Base-by-base conservation (phyloP, 768 basidiomycete species). In the Tylopilus vinaceipallidus region DNA sequence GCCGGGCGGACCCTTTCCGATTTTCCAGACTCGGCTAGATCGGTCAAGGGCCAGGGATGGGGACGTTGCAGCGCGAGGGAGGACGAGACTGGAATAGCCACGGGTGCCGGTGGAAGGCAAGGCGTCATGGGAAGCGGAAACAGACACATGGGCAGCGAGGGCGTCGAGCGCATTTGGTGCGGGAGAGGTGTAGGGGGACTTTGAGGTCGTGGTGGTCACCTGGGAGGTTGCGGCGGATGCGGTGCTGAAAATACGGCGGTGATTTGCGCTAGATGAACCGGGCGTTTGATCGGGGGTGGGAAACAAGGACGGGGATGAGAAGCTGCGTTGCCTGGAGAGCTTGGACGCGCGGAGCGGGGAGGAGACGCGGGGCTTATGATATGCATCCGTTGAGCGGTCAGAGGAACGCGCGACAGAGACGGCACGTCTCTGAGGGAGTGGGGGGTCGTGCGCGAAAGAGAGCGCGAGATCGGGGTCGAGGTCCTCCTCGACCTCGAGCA, bases 401-500 rank as follows among this genome's bases (percentile, higher is more conserved):
- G 61, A 53, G 27, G 50, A 38, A 41, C 32, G 42, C 12, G 61
- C 32, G 30, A 49, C 22, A 45, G 59, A 54, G 12, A 34, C n/a
- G 4, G 49, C 42, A 26, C 64, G 57, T 43, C 47, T 66, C 13
- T 54, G 64, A 16, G 52, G 52, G 36, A 45, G 49, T 14, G 52
- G 45, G 0, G 47, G 42, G 30, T 60, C 48, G 10, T 45, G 39
- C 11, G 17, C 24, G 19, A 24, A 22, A 16, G 61, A 45, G 17
- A 33, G 32, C 19, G 52, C 17, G 22, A 12, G 20, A 8, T 66
- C 67, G 20, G 50, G 40, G 42, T 72, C 71, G 20, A 45, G 23
- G 48, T 75, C 69, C 50, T 82, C 80, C 44, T 82, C 79, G 50
- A 78, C 79, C 55, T 80, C 79, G 14, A 80, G 65, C 2, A 82